These are phyloP conservation scores for Vitis hybrid DNA, from an alignment of 177 flowering plant genomes.

Conservation along the genomic window DNA sequence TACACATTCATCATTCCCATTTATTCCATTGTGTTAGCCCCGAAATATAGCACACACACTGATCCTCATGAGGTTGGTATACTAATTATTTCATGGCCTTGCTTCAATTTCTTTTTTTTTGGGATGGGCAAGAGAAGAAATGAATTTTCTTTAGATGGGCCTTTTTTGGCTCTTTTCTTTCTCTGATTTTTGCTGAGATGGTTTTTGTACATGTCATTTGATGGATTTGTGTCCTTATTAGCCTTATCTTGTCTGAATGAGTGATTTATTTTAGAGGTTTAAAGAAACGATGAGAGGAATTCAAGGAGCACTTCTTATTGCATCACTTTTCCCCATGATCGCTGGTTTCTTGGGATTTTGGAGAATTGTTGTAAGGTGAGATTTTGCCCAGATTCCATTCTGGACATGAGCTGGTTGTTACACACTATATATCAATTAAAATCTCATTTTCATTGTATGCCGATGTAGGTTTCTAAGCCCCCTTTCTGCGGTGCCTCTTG, in stretches of 20 bases:
- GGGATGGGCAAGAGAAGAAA: background rate
- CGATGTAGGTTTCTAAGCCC: conserved; percentile 70
- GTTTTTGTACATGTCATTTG: background rate
- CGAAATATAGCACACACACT: conserved; percentile 17
- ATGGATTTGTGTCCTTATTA: background rate
- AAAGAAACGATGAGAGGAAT: conserved; percentile 58
- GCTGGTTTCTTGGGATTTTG: conserved; percentile 66
- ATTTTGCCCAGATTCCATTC: background rate
- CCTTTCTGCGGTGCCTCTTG: conserved; percentile 71
- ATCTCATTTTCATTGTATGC: background rate
- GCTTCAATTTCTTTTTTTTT: background rate
- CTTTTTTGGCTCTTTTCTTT: background rate
- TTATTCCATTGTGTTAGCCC: conserved; percentile 40
- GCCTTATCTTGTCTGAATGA: background rate
- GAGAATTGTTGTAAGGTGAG: conserved; percentile 58
- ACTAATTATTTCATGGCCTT: background rate
- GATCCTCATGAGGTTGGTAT: conserved; percentile 47
- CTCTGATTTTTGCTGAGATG: background rate
- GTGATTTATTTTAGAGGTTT: conserved; percentile 45
- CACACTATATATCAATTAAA: background rate
- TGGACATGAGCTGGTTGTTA: background rate
- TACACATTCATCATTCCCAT: conserved; percentile 57
- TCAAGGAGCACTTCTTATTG: conserved; percentile 70
- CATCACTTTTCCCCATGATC: conserved; percentile 50
- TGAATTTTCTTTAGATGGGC: background rate